Evolutionary conservation across 179 eudicot species (phyloP), one percentile per base, ranked within the genome.

Genomic region (Sideroxylon spinosum): DNA sequence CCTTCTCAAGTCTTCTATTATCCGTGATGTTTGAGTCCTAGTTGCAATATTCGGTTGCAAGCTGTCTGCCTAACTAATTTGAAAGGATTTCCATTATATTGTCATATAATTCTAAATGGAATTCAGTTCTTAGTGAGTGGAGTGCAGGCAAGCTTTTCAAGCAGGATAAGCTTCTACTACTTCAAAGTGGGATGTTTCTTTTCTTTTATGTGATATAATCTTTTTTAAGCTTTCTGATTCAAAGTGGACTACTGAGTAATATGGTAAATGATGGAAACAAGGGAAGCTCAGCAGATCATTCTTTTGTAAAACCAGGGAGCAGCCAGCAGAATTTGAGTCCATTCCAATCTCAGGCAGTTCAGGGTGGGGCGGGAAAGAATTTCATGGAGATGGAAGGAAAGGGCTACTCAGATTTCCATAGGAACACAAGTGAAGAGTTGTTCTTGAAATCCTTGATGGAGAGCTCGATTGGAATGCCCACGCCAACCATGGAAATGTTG

Each of bases 401-500:
- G 78, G 81, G 80, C 16, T 82, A 80, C 63, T 84, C 86, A 1
- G 87, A 82, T 14, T 74, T 84, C 3, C 79, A 81, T 59, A 76
- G 88, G 78, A 88, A 88, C 76, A 79, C 86, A 68, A 88, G 86
- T 11, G 90, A 88, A 68, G 90, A 88, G 62, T 28, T 88, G 78
- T 86, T 88, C 77, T 70, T 84, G 71, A 86, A 83, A 78, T 76
- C 87, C 50, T 79, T 88, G 80, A 86, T 88, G 88, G 90, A 88
- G 86, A 75, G 79, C 65, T 64, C 88, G 5, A 28, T 80, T 29
- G 90, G 88, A 16, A 82, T 85, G 81, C 84, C 87, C 46, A 78
- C 68, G n/a, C 87, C 87, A 65, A 80, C 79, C 63, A 88, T 86
- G 90, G 90, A 88, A 76, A 86, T 84, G 88, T 76, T 88, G 78